Evolutionary conservation across 2,329 filamentous ascomycete species (phyloP), one percentile per base, ranked within the genome.

Genomic region (Fusarium protoensiforme): DNA sequence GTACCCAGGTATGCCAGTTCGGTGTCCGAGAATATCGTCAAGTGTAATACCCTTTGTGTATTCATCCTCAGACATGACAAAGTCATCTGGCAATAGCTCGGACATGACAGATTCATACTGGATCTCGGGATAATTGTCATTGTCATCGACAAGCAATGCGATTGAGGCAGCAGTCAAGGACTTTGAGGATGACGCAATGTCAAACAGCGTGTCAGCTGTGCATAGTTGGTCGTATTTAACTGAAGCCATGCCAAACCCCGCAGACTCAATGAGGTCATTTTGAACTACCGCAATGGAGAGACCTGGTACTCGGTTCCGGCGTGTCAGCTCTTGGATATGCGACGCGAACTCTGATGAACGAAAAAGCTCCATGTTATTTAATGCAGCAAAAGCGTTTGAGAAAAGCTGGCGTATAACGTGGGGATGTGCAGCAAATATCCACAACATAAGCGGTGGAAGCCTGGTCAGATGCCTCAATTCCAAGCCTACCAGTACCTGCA

Each of bases 181-280:
- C 10, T 70, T 70, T 0, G 68, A 70, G 0, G 56, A 70, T 0
- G 67, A 70, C 11, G 67, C 68, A 24, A 70, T 66, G 18, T 70
- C 67, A 2, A 70, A 70, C 1, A 70, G 20, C 1, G 62, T 70
- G n/a, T 70, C 62, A 16, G 48, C 9, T 3, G 56, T 67, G 56
- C 67, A 70, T 10, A 41, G 41, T 2, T 20, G 1, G 7, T 62
- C 24, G 1, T 51, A n/a, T 38, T 16, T 3, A 5, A 31, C 7
- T 13, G 62, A 70, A 0, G 68, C 39, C 9, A 31, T n/a, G 3
- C 67, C 67, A 36, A 43, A 70, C 2, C 48, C 68, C 5, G 7
- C 2, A 3, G 68, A 70, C 10, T 22, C 18, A 6, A 53, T 18
- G 2, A 20, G 2, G 10, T 22, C 39, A n/a, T 27, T 27, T 0